phyloP scores from a whole-genome alignment of 2,329 filamentous ascomycete species.

The Pseudogymnoascus sp. region DNA sequence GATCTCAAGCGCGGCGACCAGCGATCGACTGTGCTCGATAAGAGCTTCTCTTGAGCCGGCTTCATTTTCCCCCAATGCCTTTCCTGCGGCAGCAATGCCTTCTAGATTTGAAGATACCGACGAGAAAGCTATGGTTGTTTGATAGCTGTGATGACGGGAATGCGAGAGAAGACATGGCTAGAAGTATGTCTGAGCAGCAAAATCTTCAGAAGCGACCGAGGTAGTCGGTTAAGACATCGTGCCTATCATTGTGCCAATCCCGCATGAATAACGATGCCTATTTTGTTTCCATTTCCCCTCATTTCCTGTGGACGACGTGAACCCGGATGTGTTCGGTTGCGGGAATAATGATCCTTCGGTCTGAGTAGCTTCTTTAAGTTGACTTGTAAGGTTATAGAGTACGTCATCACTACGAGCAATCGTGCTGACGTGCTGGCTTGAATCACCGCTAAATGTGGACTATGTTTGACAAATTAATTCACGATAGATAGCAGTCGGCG shows the following conservation, averaged over 20 bases:
- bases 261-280: neutral
- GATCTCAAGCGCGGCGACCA: slow-evolving; percentile 24
- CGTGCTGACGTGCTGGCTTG: neutral
- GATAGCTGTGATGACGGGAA: neutral
- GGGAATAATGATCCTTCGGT: neutral
- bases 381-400: neutral
- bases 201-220: neutral
- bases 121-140: neutral
- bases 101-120: neutral
- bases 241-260: neutral
- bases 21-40: slow-evolving; percentile 29
- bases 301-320: neutral
- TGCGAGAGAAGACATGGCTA: neutral
- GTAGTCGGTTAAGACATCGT: neutral
- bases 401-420: neutral
- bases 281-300: neutral
- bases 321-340: neutral
- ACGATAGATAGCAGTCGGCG: neutral
- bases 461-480: neutral
- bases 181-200: neutral
- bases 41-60: slow-evolving; percentile 31
- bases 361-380: neutral
- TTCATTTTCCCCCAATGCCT: slow-evolving; percentile 28
- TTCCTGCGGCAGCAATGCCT: slow-evolving; percentile 20
- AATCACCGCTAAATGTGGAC: neutral